Conservation (phyloP, 352 stramenopile species). For the Globisporangium megalacanthum region DNA sequence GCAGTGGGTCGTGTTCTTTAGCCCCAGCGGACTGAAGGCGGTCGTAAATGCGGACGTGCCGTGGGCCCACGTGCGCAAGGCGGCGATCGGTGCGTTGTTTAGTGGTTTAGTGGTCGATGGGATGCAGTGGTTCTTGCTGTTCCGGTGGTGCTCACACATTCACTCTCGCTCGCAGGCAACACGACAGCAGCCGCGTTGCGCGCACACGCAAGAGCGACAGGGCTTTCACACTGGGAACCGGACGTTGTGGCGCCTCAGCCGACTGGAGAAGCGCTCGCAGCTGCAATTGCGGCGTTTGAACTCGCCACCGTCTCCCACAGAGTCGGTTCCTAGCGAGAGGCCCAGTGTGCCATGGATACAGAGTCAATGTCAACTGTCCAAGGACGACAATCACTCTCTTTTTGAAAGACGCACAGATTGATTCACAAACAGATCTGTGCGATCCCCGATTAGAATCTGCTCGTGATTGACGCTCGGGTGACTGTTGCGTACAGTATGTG, state of each 20-base stretch:
- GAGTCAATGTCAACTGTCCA: too few species aligned
- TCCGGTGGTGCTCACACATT: neutral
- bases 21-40: constrained; percentile 66
- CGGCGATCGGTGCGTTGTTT: constrained; percentile 52
- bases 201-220: constrained; percentile 32
- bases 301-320: neutral
- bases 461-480: too few species aligned
- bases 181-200: constrained; percentile 56
- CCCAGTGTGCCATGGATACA: too few species aligned
- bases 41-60: constrained; percentile 31
- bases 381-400: too few species aligned
- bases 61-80: constrained; percentile 66
- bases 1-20: constrained; percentile 79
- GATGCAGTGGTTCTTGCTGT: too few species aligned
- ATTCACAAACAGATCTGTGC: too few species aligned
- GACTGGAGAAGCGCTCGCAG: constrained; percentile 43
- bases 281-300: constrained; percentile 47
- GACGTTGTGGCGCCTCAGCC: constrained; percentile 51
- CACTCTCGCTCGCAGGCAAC: constrained; percentile 32
- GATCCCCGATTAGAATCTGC: too few species aligned
- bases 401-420: too few species aligned
- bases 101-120: neutral
- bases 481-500: too few species aligned
- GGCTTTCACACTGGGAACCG: constrained; percentile 36
- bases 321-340: too few species aligned